A percentile compares a stretch with the other conserved stretches of the same genome.
Evolutionary conservation across 495 filamentous ascomycete genomes (phyloP).

Genomic region (Trichoderma orchidacearum): DNA sequence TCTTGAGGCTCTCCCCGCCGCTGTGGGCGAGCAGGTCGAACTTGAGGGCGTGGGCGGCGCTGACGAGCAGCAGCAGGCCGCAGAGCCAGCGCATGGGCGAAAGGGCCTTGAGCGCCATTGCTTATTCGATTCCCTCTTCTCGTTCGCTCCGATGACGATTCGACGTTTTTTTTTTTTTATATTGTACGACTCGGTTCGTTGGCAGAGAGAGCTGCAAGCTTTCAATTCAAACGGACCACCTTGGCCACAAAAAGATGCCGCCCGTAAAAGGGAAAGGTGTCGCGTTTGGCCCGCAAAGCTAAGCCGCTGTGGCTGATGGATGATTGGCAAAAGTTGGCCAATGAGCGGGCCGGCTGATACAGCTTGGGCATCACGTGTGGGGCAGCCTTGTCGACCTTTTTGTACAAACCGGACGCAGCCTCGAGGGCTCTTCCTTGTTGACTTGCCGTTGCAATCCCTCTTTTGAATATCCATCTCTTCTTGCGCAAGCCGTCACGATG

Average conservation of each 20-base stretch:
- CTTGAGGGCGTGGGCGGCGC: conserved; percentile 65
- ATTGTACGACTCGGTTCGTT: not conserved
- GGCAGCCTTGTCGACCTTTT: not conserved
- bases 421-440: not conserved
- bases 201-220: too few relatives aligned
- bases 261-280: not conserved
- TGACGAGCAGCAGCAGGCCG: conserved; percentile 38
- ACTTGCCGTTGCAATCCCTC: not conserved
- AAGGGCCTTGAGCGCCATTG: conserved; percentile 5
- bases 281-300: not conserved
- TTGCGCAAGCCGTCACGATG: conserved; percentile 19
- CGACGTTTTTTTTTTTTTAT: conserved; percentile 2
- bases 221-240: not conserved
- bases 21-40: conserved; percentile 75
- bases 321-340: not conserved
- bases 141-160: not conserved
- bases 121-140: conserved; percentile 3
- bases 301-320: not conserved
- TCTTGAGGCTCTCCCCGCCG: conserved; percentile 39
- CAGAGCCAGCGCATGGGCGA: conserved; percentile 32
- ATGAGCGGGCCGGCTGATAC: not conserved
- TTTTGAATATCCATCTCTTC: not conserved
- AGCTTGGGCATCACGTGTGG: not conserved
- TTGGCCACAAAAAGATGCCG: not conserved
- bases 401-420: not conserved